phyloP scores from a whole-genome alignment of 768 basidiomycete species.

The Suillus plorans region DNA sequence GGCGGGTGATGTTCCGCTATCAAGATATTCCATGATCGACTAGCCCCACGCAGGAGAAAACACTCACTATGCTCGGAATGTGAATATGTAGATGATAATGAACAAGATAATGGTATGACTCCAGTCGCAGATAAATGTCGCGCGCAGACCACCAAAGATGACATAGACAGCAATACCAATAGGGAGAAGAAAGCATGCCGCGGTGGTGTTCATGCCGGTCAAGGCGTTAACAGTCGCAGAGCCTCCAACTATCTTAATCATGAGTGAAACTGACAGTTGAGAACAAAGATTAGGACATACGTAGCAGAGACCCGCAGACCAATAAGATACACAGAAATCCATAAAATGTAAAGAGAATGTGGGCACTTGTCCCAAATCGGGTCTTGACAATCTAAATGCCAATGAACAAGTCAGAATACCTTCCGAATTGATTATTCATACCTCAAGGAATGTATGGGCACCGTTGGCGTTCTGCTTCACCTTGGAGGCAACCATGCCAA shows the following conservation, averaged over 20 bases:
- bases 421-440: constrained; percentile 10
- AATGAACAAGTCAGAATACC: neutral
- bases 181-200: constrained; percentile 46
- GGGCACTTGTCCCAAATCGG: constrained; percentile 46
- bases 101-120: constrained; percentile 47
- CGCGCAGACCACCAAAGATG: constrained; percentile 41
- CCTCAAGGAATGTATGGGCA: constrained; percentile 58
- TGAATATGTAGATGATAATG: constrained; percentile 37
- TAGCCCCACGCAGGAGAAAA: neutral
- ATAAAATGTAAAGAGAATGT: constrained; percentile 53
- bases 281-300: constrained; percentile 26
- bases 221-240: constrained; percentile 45
- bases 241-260: constrained; percentile 36
- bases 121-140: constrained; percentile 46
- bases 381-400: constrained; percentile 43
- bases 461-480: constrained; percentile 61
- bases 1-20: constrained; percentile 36
- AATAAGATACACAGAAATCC: constrained; percentile 51
- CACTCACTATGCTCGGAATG: constrained; percentile 33
- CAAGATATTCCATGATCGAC: constrained; percentile 8
- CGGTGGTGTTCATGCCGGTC: constrained; percentile 45
- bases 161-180: constrained; percentile 45
- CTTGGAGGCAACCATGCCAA: constrained; percentile 53
- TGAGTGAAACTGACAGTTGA: neutral
- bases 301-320: constrained; percentile 49